Evolutionary conservation across 2,329 filamentous ascomycete species (phyloP), one percentile per base, ranked within the genome.

Genomic region (Aschersonia sp.): DNA sequence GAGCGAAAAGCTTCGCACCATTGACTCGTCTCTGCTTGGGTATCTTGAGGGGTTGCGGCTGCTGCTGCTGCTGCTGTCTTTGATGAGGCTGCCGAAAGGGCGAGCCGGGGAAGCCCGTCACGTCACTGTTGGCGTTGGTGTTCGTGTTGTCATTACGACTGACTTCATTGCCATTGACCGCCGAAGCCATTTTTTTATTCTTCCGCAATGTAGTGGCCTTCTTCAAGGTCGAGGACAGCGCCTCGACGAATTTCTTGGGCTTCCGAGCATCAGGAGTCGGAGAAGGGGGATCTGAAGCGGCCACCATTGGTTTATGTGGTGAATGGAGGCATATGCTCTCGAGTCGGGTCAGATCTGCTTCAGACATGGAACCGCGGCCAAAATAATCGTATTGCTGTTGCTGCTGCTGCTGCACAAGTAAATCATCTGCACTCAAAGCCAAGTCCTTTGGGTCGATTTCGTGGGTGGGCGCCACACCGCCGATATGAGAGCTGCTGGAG

Each of bases 261-360:
- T 61, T 65, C 47, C 61, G 60, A 31, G 48, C 53, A 32, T 51
- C 53, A n/a, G 60, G 61, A 30, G 59, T 60, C 31, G 61, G 61
- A 44, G 61, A 61, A 7, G 60, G 54, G 29, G 59, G 62, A 43
- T 61, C 56, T 30, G 60, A 63, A 12, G 45, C 52, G 44, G 58
- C 55, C 45, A 52, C 52, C 41, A 40, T 41, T 20, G 45, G 53
- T 44, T 58, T 57, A 48, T 62, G 60, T 29, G 65, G 63, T 6
- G 64, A 66, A 49, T 65, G 64, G 30, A 72, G 54, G n/a, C 68
- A 68, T 52, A 73, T 72, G n/a, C 66, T 66, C 52, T 72, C 68
- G 3, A 73, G 61, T 31, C 64, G 61, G 6, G 70, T 62, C n/a
- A 73, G 60, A 53, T 72, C 70, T 40, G 68, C 67, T 51, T 73